Base-by-base conservation (phyloP, 768 basidiomycete species). In the Tylopilus vinaceipallidus region DNA sequence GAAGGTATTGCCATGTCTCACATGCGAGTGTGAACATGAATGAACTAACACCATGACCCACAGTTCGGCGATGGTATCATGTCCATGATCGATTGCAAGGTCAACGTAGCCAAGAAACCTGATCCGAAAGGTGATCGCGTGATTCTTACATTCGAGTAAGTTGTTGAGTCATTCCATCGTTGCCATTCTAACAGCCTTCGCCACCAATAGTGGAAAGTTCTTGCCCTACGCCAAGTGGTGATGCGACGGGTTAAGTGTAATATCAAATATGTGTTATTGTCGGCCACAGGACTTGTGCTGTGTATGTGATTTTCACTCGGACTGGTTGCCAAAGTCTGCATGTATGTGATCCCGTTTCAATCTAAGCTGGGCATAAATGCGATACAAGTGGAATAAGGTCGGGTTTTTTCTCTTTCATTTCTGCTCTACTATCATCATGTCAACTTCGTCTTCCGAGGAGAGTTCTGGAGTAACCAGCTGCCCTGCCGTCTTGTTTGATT, bases 51-150 rank as follows among this genome's bases (percentile, higher is more conserved):
- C 16, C 12, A 2, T 22, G 4, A 17, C 43, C 7, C 9, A 11
- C 42, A 88, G 86, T 91, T 90, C 54, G 89, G 89, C 6, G 89
- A 91, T 59, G 88, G 89, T 5, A 91, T 91, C 52, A 90, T 91
- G 87, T 87, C 85, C 17, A 88, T 91, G 86, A 89, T 91, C 49
- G 88, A 91, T 64, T 91, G 88, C 68, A 83, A 79, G 56, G 75
- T 91, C 52, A 75, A 73, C 40, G 73, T 91, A 38, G 73, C 80
- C 53, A 81, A 74, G 70, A 90, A 91, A 65, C 74, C 76, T 14
- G 80, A 90, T 58, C 86, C 87, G 14, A 87, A 84, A 60, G 88
- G 88, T 30, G 88, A 91, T 57, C 85, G 89, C 37, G 84, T 90
- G 9, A 59, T 89, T 16, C 72, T 91, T 52, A 90, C 84, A 2